phyloP scores from a whole-genome alignment of 345 rosid species.

The Alliaria petiolata region DNA sequence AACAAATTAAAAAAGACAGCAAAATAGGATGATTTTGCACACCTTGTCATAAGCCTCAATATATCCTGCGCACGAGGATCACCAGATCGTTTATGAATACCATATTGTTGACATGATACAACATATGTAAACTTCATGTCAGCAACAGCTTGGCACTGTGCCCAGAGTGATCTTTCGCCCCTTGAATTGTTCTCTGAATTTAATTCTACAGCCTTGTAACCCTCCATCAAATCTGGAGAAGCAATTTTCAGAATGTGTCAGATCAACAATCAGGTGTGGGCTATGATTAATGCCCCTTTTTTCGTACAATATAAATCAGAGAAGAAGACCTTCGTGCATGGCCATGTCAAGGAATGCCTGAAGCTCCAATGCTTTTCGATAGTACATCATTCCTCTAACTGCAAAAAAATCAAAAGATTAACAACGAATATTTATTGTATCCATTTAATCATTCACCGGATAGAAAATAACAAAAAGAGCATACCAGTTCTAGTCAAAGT shows the following conservation, averaged over 20 bases:
- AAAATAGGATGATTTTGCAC: constrained; percentile 15
- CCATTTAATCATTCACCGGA: constrained; percentile 7
- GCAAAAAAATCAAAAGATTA: constrained; percentile 19
- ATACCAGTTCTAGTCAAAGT: constrained; percentile 98
- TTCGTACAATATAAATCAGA: not conserved
- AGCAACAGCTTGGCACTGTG: constrained; percentile 95
- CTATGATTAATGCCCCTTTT: not conserved
- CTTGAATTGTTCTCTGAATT: constrained; percentile 62
- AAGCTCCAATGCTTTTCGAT: constrained; percentile 95
- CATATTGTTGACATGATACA: constrained; percentile 97
- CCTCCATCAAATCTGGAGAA: constrained; percentile 85
- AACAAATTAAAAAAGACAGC: not conserved
- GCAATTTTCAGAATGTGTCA: constrained; percentile 23
- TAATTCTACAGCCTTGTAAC: constrained; percentile 86
- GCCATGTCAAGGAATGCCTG: constrained; percentile 99
- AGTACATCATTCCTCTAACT: constrained; percentile 99
- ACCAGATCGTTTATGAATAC: constrained; percentile 86
- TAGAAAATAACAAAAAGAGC: constrained; percentile 1
- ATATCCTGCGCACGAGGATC: constrained; percentile 83
- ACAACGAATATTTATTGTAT: not conserved
- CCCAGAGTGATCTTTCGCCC: constrained; percentile 78
- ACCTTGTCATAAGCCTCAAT: constrained; percentile 88
- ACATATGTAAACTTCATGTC: constrained; percentile 97
- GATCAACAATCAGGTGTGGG: constrained; percentile 7
- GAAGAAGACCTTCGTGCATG: constrained; percentile 72